phyloP scores from a whole-genome alignment of 2,329 filamentous ascomycete genomes.

The Fusarium penzigii region DNA sequence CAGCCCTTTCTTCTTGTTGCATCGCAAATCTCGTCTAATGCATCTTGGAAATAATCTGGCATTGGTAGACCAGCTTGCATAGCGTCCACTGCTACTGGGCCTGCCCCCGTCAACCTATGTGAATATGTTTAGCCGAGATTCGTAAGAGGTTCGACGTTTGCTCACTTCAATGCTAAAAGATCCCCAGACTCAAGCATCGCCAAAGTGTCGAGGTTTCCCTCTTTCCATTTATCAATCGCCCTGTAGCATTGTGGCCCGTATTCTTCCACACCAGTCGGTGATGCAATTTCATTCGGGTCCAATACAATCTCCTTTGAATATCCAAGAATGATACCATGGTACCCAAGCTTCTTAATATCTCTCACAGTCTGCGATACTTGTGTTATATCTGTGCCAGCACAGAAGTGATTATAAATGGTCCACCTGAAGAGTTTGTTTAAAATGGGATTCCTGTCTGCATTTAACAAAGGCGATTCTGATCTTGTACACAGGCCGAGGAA shows the following conservation, averaged over 20 bases:
- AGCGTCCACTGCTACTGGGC: conserved; percentile 38
- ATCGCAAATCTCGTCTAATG: conserved; percentile 41
- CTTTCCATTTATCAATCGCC: conserved; percentile 47
- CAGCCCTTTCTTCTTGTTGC: conserved; percentile 37
- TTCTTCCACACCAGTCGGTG: conserved; percentile 1
- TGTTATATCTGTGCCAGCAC: conserved; percentile 49
- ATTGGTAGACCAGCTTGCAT: conserved; percentile 36
- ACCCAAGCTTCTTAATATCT: conserved; percentile 50
- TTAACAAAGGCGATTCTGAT: conserved; percentile 38
- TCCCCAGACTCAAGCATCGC: conserved; percentile 52
- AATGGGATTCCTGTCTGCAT: conserved; percentile 43
- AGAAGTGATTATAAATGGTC: conserved; percentile 58
- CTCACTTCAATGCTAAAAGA: conserved; percentile 60
- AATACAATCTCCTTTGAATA: conserved; percentile 52
- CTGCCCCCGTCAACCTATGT: conserved; percentile 43
- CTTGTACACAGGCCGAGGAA: conserved; percentile 25
- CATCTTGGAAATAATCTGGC: conserved; percentile 40
- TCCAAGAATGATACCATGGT: conserved; percentile 52
- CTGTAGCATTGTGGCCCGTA: conserved; percentile 17
- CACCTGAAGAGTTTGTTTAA: conserved; percentile 45
- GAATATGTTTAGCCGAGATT: neutral
- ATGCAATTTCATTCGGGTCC: conserved; percentile 29
- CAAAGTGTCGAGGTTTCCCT: conserved; percentile 54
- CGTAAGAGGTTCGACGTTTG: accelerated
- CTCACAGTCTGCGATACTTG: conserved; percentile 48